A percentile compares a stretch with the other conserved stretches of the same genome.
phyloP scores from a whole-genome alignment of 768 basidiomycete species.

The Rhodocollybia butyracea region DNA sequence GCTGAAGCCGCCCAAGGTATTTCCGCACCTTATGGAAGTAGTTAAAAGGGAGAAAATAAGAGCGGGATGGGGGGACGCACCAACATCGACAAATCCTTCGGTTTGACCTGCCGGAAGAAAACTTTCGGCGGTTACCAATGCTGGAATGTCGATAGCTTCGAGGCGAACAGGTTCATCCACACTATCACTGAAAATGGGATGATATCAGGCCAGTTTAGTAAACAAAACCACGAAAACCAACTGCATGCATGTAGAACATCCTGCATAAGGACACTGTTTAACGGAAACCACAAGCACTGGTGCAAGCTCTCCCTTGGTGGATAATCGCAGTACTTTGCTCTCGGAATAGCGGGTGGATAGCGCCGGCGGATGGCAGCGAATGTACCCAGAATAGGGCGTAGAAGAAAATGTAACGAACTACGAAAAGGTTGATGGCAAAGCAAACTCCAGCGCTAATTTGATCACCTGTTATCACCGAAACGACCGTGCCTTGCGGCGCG shows the following conservation, averaged over 20 bases:
- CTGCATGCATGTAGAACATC: conserved; percentile 56
- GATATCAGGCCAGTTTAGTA: neutral
- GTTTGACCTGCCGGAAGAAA: conserved; percentile 45
- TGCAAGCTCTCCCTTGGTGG: conserved; percentile 41
- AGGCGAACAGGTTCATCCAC: conserved; percentile 29
- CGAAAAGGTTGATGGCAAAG: no score
- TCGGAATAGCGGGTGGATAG: no score
- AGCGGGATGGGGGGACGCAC: conserved; percentile 26
- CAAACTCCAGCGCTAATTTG: no score
- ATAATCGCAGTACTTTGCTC: no score
- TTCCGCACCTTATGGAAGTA: conserved; percentile 35
- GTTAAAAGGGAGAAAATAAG: neutral
- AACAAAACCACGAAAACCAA: neutral
- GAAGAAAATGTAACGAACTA: no score
- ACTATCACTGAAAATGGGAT: conserved; percentile 26
- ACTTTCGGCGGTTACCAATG: conserved; percentile 44
- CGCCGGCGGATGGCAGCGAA: no score
- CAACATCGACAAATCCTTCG: conserved; percentile 37
- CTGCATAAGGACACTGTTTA: conserved; percentile 54
- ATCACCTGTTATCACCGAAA: no score
- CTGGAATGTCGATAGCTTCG: conserved; percentile 35
- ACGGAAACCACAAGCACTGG: conserved; percentile 47
- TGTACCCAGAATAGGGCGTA: no score
- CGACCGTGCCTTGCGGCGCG: no score
- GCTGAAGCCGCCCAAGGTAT: conserved; percentile 28